phyloP scores from a whole-genome alignment of 345 rosid species.

The Eutrema japonicum region DNA sequence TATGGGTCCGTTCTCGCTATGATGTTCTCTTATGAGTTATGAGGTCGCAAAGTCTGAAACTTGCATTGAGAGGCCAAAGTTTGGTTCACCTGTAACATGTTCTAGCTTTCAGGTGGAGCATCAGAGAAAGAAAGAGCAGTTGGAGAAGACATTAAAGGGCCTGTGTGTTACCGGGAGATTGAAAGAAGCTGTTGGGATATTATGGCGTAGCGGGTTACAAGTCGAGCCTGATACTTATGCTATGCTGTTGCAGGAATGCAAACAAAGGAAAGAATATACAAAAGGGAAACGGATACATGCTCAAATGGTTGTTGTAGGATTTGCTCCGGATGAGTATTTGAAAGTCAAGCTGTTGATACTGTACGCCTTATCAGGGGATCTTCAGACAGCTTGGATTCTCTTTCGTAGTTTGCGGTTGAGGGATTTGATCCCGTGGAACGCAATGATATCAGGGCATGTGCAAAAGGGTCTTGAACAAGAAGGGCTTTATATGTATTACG shows the following conservation, averaged over 20 bases:
- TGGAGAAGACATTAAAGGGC: conserved; percentile 59
- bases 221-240: conserved; percentile 52
- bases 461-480: conserved; percentile 53
- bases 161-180: conserved; percentile 69
- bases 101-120: conserved; percentile 74
- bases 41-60: conserved; percentile 17
- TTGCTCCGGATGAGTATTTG: conserved; percentile 52
- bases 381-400: conserved; percentile 49
- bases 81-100: conserved; percentile 38
- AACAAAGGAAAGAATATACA: conserved; percentile 49
- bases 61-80: neutral
- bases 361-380: conserved; percentile 59
- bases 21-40: conserved; percentile 8
- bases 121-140: conserved; percentile 42
- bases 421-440: conserved; percentile 60
- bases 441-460: conserved; percentile 64
- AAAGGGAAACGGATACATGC: conserved; percentile 67
- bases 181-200: conserved; percentile 65
- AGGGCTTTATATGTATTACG: conserved; percentile 55
- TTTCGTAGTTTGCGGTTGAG: conserved; percentile 43
- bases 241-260: conserved; percentile 73
- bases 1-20: neutral
- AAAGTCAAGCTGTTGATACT: conserved; percentile 65
- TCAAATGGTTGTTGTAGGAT: conserved; percentile 67
- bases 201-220: conserved; percentile 49